Base-by-base conservation (phyloP, 2,329 filamentous ascomycete species). In the Cadophora gregata region DNA sequence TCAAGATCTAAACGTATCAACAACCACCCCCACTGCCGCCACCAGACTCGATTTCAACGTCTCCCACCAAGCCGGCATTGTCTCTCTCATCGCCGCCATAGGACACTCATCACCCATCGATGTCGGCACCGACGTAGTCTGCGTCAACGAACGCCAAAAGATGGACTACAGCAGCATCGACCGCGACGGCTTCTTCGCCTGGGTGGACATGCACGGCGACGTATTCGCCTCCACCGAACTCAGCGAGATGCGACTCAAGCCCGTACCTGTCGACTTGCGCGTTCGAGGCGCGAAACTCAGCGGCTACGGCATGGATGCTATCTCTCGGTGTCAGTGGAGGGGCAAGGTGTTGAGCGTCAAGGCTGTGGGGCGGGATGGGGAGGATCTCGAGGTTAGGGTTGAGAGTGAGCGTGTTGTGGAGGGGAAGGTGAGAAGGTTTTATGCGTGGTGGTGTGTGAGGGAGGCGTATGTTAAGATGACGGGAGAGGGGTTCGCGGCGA, bases 391-490 rank as follows among this genome's bases (percentile, higher is more conserved):
- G 27, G 48, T 62, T 3, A 27, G 12, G 31, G 33, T 62, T 33
- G 29, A 62, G 21, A 33, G 48, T 38, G 33, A 3, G 19, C 31
- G 51, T 7, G 55, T 86, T n/a, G 79, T 86, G 19, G 88, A 90
- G 66, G 83, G 80, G 24, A 89, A 88, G 75, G 80, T 94, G 27
- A 83, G 90, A 4, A 83, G 86, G 62, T 94, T 95, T 76, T 95
- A 93, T 76, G 85, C 90, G 1, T 86, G 90, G 67, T 95, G 91
- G 89, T 92, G 90, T 76, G 84, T 93, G 77, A 88, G 92, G 72
- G 92, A 94, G 80, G 89, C 90, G 0, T 94, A 92, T 76, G 88
- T 94, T 78, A 94, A 94, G 84, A 88, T 95, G 80, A 91, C 90
- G 33, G 92, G 92, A 29, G 90, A 93, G 74, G 92, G 90, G 0